Base-by-base conservation (phyloP, 2,329 filamentous ascomycete species). In the Penicillium expansum region DNA sequence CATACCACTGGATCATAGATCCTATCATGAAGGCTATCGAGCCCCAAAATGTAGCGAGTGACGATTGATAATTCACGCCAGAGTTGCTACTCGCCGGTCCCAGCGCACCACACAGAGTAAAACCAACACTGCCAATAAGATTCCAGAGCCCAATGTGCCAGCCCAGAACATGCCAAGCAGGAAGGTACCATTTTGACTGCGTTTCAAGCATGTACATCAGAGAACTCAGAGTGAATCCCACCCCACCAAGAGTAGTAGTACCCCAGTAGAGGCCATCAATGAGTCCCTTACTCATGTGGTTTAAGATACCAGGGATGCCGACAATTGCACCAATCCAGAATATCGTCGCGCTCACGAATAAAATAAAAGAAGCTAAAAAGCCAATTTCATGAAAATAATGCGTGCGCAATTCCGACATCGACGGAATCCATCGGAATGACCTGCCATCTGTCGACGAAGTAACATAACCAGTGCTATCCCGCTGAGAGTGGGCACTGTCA, bases 91-190 rank as follows among this genome's bases (percentile, higher is more conserved):
- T 69, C 11, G 72, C 82, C 53, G 80, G 83, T 0, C 83, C 83
- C 30, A 86, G 66, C 2, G 79, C 83, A n/a, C 82, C 83, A 58
- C 82, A 85, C 0, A 85, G 74, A 43, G 83, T 87, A 66, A 88
- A 88, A 0, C 86, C 86, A 24, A 88, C 64, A 1, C 82, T 81
- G 1, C 86, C 86, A 20, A 88, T 74, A 2, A 87, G 69, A 63
- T 88, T 89, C 84, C 85, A 89, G 9, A 82, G 70, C 0, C 84
- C 86, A 62, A 89, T 82, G 69, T 88, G 84, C 86, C 86, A 89
- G 4, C 86, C 86, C 1, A 89, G 76, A 0, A 84, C 75, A 3
- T 70, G 67, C 4, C 76, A 77, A 0, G 84, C 83, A 0, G 86
- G 86, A 13, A 76, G 72, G 63, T 83, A 88, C 86, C 86, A 89